These are phyloP conservation scores for Jaenimonas drosophilae DNA, from an alignment of 208 protist genomes.

Conservation along the genomic window DNA sequence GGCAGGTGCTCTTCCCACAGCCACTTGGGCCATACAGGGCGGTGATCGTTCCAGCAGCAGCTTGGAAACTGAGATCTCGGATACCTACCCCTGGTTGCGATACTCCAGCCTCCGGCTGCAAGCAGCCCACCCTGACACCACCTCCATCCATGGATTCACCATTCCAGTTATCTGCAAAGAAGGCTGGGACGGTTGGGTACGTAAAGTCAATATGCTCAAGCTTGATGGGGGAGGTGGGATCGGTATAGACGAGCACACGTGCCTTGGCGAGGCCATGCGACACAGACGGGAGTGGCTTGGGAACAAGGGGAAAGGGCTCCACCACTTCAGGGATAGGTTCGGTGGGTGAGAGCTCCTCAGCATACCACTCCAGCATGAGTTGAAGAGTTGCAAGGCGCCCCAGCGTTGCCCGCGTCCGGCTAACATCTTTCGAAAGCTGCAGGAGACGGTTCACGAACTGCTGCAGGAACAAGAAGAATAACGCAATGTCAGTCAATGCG, in stretches of 20 bases:
- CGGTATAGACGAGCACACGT: conserved; percentile 2
- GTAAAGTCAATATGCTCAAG: conserved; percentile 32
- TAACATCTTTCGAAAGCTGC: conserved; percentile 23
- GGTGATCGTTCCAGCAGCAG: conserved; percentile 28
- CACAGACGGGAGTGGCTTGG: background rate
- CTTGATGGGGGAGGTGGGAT: conserved; percentile 10
- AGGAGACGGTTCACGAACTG: conserved; percentile 36
- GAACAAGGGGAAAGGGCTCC: background rate
- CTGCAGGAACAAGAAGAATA: conserved; percentile 67
- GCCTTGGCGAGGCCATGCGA: background rate
- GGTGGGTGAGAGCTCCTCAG: conserved; percentile 6
- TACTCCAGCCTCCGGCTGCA: background rate
- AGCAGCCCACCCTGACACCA: background rate
- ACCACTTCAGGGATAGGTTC: background rate
- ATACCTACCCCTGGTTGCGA: conserved; percentile 13
- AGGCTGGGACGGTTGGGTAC: conserved; percentile 40
- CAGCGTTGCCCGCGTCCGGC: conserved; percentile 21
- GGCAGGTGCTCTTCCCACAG: conserved; percentile 68
- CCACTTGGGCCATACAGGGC: conserved; percentile 64
- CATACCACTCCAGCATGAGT: conserved; percentile 47
- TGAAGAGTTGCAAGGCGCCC: conserved; percentile 37
- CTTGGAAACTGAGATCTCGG: conserved; percentile 19
- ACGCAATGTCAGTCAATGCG: conserved; percentile 38
- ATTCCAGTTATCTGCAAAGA: conserved; percentile 15
- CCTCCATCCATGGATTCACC: background rate